Evolutionary conservation across 2,329 filamentous ascomycete genomes (phyloP).

Genomic region (Paraconiothyrium sp.): DNA sequence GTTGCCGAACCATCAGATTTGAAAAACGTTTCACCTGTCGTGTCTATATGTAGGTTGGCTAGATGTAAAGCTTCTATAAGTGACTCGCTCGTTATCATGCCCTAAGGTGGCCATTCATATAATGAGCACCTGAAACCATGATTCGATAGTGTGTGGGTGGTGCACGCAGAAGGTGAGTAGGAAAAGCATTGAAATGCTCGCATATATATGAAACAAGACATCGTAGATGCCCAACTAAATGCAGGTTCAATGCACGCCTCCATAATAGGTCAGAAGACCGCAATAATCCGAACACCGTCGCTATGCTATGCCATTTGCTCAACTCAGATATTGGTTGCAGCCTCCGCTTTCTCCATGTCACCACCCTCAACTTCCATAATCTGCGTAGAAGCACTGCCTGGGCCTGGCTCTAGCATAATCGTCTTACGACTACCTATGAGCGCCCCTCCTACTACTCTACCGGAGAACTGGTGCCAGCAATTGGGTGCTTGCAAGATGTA

Average conservation of each 20-base stretch:
- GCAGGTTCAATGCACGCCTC: background rate
- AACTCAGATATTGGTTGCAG: slow-evolving; percentile 19
- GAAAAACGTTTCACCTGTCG: background rate
- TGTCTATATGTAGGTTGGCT: no score
- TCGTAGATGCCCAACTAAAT: background rate
- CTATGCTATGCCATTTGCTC: slow-evolving; percentile 7
- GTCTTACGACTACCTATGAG: slow-evolving; percentile 13
- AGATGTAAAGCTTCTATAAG: no score
- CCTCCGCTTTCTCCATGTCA: slow-evolving; percentile 24
- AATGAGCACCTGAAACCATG: no score
- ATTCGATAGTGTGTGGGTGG: no score
- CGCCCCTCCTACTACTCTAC: slow-evolving; percentile 22
- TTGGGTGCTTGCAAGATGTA: slow-evolving; percentile 80
- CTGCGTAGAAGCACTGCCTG: slow-evolving; percentile 11
- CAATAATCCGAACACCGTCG: slow-evolving; percentile 13
- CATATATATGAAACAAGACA: background rate
- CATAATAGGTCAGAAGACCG: slow-evolving; percentile 6
- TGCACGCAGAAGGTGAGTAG: no score
- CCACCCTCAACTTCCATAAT: slow-evolving; percentile 26
- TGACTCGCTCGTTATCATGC: no score
- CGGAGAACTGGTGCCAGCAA: slow-evolving; percentile 75
- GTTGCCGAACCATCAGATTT: slow-evolving; percentile 1
- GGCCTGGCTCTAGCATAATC: slow-evolving; percentile 20
- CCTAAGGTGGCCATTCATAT: no score
- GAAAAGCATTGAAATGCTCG: background rate